Conservation (phyloP, 495 filamentous ascomycete genomes). For the Penicillium goetzii region DNA sequence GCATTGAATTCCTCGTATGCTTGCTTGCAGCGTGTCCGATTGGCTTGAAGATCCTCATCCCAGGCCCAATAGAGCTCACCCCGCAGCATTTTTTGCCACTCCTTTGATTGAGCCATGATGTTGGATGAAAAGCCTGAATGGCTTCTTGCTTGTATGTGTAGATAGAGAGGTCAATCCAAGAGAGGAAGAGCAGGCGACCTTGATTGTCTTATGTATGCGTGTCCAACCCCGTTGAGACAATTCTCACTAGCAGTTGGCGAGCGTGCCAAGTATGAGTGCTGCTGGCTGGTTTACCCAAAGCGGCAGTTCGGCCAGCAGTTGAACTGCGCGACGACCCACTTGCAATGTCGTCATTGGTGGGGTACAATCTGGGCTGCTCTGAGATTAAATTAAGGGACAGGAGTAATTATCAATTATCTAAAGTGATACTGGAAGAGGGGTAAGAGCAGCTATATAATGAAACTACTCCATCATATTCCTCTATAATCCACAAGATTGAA, state of each 20-base stretch:
- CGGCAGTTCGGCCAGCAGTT: constrained; percentile 3
- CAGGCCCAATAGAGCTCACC: constrained; percentile 54
- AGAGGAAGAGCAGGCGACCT: not conserved
- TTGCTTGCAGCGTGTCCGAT: constrained; percentile 58
- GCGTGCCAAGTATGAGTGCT: not conserved
- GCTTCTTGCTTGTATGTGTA: not conserved
- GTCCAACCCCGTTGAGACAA: not conserved
- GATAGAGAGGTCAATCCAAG: not conserved
- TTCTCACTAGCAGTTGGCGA: not conserved
- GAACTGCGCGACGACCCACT: not conserved
- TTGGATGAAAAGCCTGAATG: not conserved
- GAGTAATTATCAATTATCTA: no score
- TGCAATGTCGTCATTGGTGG: not conserved
- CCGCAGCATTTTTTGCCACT: constrained; percentile 43
- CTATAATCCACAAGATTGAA: no score
- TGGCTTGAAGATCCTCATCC: constrained; percentile 55
- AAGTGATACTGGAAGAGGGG: no score
- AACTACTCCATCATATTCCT: no score
- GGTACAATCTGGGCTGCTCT: not conserved
- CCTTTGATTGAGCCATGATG: constrained; percentile 37
- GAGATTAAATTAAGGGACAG: no score
- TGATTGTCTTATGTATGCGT: not conserved
- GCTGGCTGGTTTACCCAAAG: constrained; percentile 2
- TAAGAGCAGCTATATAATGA: no score
- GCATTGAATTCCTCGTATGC: constrained; percentile 66